These are phyloP conservation scores for Aspergillus conjunctus DNA, from an alignment of 495 filamentous ascomycete genomes.

Conservation along the genomic window DNA sequence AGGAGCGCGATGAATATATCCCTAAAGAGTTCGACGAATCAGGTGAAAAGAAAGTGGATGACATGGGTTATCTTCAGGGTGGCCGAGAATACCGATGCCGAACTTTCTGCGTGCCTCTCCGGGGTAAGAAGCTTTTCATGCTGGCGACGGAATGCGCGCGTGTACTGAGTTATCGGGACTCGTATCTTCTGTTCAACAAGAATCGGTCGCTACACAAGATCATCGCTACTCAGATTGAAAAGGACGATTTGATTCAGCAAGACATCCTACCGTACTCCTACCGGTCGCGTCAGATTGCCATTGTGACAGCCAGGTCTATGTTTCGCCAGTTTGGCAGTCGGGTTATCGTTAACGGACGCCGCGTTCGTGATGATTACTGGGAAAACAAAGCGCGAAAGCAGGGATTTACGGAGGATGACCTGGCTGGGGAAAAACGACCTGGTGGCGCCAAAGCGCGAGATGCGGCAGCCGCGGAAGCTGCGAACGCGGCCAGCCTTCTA, in stretches of 20 bases:
- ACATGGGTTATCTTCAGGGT: conserved; percentile 77
- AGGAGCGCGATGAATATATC: conserved; percentile 94
- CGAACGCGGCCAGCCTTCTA: conserved; percentile 48
- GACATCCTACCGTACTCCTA: conserved; percentile 98
- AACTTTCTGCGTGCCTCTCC: conserved; percentile 88
- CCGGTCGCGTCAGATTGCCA: conserved; percentile 95
- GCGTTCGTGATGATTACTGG: conserved; percentile 98
- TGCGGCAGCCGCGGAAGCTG: conserved; percentile 54
- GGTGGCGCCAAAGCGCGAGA: conserved; percentile 88
- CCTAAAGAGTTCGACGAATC: conserved; percentile 89
- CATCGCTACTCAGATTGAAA: conserved; percentile 93
- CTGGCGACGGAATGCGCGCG: conserved; percentile 96
- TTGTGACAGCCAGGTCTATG: conserved; percentile 98
- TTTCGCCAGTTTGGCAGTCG: conserved; percentile 98
- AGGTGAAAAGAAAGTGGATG: conserved; percentile 90
- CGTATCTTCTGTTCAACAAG: conserved; percentile 98
- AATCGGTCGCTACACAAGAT: conserved; percentile 97
- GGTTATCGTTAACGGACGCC: conserved; percentile 83
- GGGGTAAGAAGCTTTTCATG: conserved; percentile 96
- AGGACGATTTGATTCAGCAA: conserved; percentile 92
- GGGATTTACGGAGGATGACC: conserved; percentile 96
- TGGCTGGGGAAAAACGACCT: conserved; percentile 94
- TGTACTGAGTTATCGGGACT: conserved; percentile 93
- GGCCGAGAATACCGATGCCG: conserved; percentile 88
- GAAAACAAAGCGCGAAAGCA: conserved; percentile 96